These are phyloP conservation scores for Candida argentea DNA, from an alignment of 805 yeast genomes.

Conservation along the genomic window DNA sequence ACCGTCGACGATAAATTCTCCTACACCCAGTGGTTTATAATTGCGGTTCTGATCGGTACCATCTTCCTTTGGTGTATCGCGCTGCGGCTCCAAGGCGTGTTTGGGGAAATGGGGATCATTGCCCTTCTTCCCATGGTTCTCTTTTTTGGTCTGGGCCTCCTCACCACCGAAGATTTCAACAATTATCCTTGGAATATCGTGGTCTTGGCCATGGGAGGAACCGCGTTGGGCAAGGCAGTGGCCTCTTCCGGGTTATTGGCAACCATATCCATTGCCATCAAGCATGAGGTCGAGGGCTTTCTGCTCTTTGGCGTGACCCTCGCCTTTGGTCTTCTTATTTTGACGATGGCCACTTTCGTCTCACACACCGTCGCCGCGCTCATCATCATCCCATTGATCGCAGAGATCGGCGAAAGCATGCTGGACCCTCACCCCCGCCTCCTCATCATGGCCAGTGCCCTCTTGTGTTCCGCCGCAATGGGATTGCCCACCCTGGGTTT, in stretches of 20 bases:
- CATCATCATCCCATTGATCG: slow-evolving; percentile 31
- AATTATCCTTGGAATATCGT: slow-evolving; percentile 96
- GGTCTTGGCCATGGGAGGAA: slow-evolving; percentile 95
- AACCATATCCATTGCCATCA: slow-evolving; percentile 66
- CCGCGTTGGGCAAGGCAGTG: slow-evolving; percentile 91
- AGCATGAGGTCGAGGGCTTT: slow-evolving; percentile 51
- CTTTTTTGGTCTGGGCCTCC: slow-evolving; percentile 85
- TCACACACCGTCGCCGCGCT: slow-evolving; percentile 37
- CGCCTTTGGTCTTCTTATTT: slow-evolving; percentile 43
- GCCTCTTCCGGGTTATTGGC: slow-evolving; percentile 79
- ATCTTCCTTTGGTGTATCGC: slow-evolving; percentile 87
- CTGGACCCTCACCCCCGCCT: slow-evolving; percentile 28
- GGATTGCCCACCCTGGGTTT: slow-evolving; percentile 36
- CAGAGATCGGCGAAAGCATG: slow-evolving; percentile 29
- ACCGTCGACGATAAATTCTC: slow-evolving; percentile 59
- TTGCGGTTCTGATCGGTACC: slow-evolving; percentile 56
- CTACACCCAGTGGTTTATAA: slow-evolving; percentile 64
- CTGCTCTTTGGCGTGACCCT: slow-evolving; percentile 65
- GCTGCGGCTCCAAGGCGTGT: slow-evolving; percentile 54
- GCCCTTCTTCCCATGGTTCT: slow-evolving; percentile 83
- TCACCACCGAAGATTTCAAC: slow-evolving; percentile 85
- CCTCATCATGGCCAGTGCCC: slow-evolving; percentile 32
- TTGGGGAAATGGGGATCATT: slow-evolving; percentile 97
- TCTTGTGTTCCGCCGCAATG: slow-evolving; percentile 35
- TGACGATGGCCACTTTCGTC: slow-evolving; percentile 33